Conservation (phyloP, 176 grass and related monocot species). For the Cymbopogon citratus region DNA sequence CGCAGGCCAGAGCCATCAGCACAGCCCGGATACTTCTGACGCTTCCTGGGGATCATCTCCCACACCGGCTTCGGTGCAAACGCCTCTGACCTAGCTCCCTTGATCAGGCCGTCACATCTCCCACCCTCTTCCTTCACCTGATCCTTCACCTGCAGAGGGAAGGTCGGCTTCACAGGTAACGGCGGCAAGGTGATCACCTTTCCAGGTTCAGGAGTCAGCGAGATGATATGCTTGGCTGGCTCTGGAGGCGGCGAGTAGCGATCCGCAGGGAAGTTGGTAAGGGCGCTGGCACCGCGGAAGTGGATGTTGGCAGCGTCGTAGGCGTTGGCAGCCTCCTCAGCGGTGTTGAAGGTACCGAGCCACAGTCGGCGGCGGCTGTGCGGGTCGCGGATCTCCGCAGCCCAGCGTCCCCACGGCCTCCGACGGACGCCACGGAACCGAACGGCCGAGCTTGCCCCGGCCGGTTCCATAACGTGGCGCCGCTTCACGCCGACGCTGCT, state of each 20-base stretch:
- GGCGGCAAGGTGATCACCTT: constrained; percentile 16
- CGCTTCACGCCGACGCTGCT: constrained; percentile 8
- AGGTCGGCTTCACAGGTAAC: constrained; percentile 7
- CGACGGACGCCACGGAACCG: constrained; percentile 69
- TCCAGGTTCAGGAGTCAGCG: constrained; percentile 8
- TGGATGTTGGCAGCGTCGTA: constrained; percentile 61
- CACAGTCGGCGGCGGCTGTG: constrained; percentile 55
- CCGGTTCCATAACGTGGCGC: constrained; percentile 35
- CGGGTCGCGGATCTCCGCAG: constrained; percentile 85
- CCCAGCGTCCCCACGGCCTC: constrained; percentile 74
- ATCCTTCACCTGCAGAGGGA: constrained; percentile 21
- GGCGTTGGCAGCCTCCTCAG: constrained; percentile 82
- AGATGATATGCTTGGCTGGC: constrained; percentile 1
- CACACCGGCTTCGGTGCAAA: constrained; percentile 9
- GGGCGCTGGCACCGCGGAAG: constrained; percentile 45
- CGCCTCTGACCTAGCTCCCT: neutral
- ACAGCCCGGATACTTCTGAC: constrained; percentile 44
- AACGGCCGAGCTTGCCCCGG: neutral
- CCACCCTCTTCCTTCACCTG: constrained; percentile 16
- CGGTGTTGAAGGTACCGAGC: constrained; percentile 91
- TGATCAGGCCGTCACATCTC: neutral
- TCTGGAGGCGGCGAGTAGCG: neutral
- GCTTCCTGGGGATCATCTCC: constrained; percentile 33
- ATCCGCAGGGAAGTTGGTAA: constrained; percentile 48
- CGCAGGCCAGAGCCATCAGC: constrained; percentile 10